Base-by-base conservation (phyloP, 805 yeast genomes). In the Barnettozyma sp. region DNA sequence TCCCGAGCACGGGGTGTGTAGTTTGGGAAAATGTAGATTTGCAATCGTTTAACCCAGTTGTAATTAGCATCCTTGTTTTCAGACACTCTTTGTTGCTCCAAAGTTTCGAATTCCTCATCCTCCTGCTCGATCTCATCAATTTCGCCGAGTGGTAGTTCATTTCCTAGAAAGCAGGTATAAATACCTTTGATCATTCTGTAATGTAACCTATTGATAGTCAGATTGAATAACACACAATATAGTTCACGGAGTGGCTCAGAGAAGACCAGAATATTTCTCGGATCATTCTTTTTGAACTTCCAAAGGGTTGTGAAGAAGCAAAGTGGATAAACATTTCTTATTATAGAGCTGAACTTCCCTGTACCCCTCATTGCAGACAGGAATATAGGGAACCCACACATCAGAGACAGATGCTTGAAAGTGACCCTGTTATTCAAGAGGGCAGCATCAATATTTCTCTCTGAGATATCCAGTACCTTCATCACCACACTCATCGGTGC, bases 141-240 rank as follows among this genome's bases (percentile, higher is more conserved):
- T 34, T 60, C 64, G 10, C 46, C 54, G 15, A 46, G 16, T 1
- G 63, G 50, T 7, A 62, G 28, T 21, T 56, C 44, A 39, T 58
- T 63, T 14, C 63, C 45, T 24, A 48, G 43, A 33, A 61, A 60
- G 36, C 55, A 55, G 1, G 66, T 65, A 34, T 57, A 63, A 1
- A 54, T 49, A 12, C 44, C 41, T 26, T 47, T 47, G 23, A 56
- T 50, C 61, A 60, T 57, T 13, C 49, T 49, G 38, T 61, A 65
- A 43, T 65, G 64, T 4, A 54, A 9, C 26, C 63, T 48, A 41
- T 66, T 64, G 20, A 55, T 32, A 0, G 59, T 48, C 16, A 52
- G 12, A 9, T 35, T 40, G 40, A 39, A 53, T 7, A 51, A 3
- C 4, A 43, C 14, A 6, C 35, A 27, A 29, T 58, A 57, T 3